Conservation (phyloP, 73 alveolate species). For the Paramecium caudatum region DNA sequence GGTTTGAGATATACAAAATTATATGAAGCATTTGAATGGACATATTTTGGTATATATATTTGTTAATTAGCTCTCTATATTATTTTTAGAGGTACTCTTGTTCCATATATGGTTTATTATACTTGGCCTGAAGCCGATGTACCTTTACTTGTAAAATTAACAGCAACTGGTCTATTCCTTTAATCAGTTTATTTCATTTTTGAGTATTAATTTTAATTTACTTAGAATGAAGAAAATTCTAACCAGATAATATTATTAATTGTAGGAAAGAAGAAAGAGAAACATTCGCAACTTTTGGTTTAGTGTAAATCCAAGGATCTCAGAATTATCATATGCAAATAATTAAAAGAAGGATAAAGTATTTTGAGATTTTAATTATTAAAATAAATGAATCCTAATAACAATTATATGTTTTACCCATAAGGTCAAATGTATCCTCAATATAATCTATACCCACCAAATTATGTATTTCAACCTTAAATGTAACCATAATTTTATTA, state of each 20-base stretch:
- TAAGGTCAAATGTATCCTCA: constrained; percentile 34
- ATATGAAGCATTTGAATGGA: constrained; percentile 65
- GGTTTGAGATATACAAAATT: constrained; percentile 69
- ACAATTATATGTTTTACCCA: neutral
- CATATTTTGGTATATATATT: constrained; percentile 48
- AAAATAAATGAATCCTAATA: neutral
- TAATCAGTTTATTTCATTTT: constrained; percentile 71
- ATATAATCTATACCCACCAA: constrained; percentile 20
- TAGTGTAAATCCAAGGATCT: constrained; percentile 58
- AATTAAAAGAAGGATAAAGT: constrained; percentile 19
- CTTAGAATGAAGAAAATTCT: constrained; percentile 73
- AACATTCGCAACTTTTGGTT: constrained; percentile 70
- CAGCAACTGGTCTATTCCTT: constrained; percentile 66
- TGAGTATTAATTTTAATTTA: constrained; percentile 43
- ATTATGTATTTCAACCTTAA: neutral
- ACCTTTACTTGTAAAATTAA: constrained; percentile 68
- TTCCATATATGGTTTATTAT: constrained; percentile 67
- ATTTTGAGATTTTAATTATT: constrained; percentile 11
- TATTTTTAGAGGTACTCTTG: constrained; percentile 54
- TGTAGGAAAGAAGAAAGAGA: constrained; percentile 66
- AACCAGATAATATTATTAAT: constrained; percentile 44
- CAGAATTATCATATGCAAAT: constrained; percentile 20
- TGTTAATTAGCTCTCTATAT: constrained; percentile 45
- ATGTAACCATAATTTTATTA: neutral
- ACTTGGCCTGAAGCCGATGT: constrained; percentile 66